Evolutionary conservation across 257 asterid genomes (phyloP).

Genomic region (Scutellaria minor): DNA sequence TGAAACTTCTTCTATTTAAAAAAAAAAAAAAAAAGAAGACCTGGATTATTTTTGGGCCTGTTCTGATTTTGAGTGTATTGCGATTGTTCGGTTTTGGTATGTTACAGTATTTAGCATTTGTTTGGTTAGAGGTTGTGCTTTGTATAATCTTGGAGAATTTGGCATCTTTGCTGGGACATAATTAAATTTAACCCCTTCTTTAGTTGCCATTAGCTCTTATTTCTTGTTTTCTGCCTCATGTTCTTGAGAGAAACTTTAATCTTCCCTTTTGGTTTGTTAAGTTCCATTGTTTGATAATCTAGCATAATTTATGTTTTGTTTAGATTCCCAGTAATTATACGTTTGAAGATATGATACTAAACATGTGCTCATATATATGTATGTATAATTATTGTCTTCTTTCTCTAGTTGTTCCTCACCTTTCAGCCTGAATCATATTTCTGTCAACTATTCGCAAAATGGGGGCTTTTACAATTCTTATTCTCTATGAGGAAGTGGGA

Average conservation of each 20-base stretch:
- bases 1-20: background rate
- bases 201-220: background rate
- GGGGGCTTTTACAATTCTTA: constrained; percentile 8
- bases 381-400: background rate
- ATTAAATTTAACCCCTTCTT: background rate
- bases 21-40: background rate
- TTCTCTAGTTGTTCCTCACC: background rate
- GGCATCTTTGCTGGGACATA: background rate
- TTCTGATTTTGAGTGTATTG: constrained; percentile 17
- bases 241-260: background rate
- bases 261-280: background rate
- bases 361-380: constrained; percentile 7
- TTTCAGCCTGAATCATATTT: constrained; percentile 7
- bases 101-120: constrained; percentile 18
- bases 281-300: constrained; percentile 15
- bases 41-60: background rate
- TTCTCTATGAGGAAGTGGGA: background rate
- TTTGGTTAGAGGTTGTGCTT: constrained; percentile 11
- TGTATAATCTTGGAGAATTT: background rate
- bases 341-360: background rate
- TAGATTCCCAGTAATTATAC: background rate
- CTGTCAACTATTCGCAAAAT: background rate
- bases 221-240: constrained; percentile 1
- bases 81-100: background rate
- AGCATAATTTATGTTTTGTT: background rate